Base-by-base conservation (phyloP, 805 yeast species). In the Cyberlindnera xylosilytica region DNA sequence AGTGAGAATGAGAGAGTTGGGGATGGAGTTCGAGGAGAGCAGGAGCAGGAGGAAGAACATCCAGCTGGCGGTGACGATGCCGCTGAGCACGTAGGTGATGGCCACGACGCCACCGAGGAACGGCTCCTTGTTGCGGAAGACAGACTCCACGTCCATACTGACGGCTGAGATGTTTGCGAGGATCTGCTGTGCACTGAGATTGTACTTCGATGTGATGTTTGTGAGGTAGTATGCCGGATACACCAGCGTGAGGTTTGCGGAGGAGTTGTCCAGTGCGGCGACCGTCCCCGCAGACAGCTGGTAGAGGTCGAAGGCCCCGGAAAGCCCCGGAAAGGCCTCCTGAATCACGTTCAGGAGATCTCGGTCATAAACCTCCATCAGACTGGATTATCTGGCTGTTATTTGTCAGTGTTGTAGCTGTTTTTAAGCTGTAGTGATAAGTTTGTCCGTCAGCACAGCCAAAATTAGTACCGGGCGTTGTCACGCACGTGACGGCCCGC, bases 1-100 rank as follows among this genome's bases (percentile, higher is more conserved):
- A 5, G 85, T 78, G 9, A 80, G 23, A 30, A 74, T 75, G 28
- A 86, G 72, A 34, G 79, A 60, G 31, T 67, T 57, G 4, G 90
- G 88, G 42, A 83, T 75, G 20, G 75, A 65, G 50, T 76, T 76
- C 30, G 74, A 76, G 17, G 78, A 72, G 24, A 86, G 57, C 17
- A 75, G 55, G 33, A 83, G 65, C 26, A 84, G 61, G 15, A 83
- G 46, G 38, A 82, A 63, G 20, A 87, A 65, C 78, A 85, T 78
- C 95, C 95, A 87, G 20, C 81, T 68, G 13, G 82, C 72, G 6
- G 78, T 76, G 46, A 79, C 77, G 16, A 76, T 66, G 0, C 81
- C 77, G 41, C 78, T 69, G 4, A 74, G 56, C n/a, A 73, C 73
- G 60, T 77, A 80, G 34, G 75, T 62, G 4, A 79, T 62, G 32